phyloP scores from a whole-genome alignment of 768 basidiomycete genomes.

The Cystobasidium ongulense region DNA sequence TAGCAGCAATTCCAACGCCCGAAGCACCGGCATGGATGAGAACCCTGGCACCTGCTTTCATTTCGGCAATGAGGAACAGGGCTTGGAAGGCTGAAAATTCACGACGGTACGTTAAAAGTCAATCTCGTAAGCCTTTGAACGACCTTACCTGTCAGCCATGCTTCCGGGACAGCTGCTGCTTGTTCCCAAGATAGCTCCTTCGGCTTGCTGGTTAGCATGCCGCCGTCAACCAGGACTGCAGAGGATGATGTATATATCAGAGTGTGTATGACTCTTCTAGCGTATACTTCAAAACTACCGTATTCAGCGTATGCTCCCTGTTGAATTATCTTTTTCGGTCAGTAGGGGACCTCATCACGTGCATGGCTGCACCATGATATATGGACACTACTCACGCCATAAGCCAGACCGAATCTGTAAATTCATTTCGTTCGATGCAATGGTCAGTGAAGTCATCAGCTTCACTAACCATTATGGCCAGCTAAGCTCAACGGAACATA shows the following conservation, averaged over 20 bases:
- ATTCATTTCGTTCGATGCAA: too few relatives aligned
- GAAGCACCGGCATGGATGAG: constrained; percentile 82
- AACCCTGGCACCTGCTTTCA: constrained; percentile 64
- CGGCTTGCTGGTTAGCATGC: constrained; percentile 68
- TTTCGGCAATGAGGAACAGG: constrained; percentile 58
- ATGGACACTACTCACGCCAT: constrained; percentile 33
- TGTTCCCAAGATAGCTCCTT: constrained; percentile 66
- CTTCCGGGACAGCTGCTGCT: constrained; percentile 80
- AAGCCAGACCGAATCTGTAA: constrained; percentile 40
- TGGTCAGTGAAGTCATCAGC: neutral
- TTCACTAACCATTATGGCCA: too few relatives aligned
- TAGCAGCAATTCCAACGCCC: constrained; percentile 53
- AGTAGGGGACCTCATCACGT: neutral
- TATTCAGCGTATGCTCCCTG: constrained; percentile 41
- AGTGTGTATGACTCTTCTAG: neutral
- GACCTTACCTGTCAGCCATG: constrained; percentile 72
- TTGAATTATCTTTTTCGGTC: neutral
- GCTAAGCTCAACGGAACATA: too few relatives aligned
- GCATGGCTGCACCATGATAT: too few relatives aligned
- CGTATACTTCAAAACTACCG: neutral
- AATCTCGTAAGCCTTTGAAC: too few relatives aligned
- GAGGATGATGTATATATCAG: neutral
- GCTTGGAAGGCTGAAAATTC: constrained; percentile 44
- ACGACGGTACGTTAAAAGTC: too few relatives aligned
- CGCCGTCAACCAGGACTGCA: constrained; percentile 54